A percentile compares a stretch with the other conserved stretches of the same genome.
These are phyloP conservation scores for Setaria viridis DNA, from an alignment of 202 grass and related monocot genomes.

Conservation along the genomic window DNA sequence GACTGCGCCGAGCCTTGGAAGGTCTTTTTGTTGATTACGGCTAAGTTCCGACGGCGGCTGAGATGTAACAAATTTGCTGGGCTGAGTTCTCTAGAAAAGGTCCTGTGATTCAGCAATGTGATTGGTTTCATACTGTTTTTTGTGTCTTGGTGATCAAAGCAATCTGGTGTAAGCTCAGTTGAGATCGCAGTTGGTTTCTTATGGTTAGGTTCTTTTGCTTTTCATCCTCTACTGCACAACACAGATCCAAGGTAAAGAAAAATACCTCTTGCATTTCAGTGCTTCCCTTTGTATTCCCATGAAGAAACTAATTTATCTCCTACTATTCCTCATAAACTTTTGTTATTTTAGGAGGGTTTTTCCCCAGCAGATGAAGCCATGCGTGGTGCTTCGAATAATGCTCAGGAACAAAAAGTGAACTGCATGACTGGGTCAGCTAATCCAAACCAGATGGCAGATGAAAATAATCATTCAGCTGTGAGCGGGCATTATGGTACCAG, in stretches of 20 bases:
- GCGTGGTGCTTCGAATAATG: constrained; percentile 25
- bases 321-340: neutral
- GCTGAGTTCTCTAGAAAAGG: constrained; percentile 31
- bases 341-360: constrained; percentile 37
- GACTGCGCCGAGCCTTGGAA: constrained; percentile 75
- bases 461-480: constrained; percentile 55
- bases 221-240: constrained; percentile 48
- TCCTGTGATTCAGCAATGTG: constrained; percentile 51
- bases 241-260: constrained; percentile 53
- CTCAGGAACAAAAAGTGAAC: constrained; percentile 50
- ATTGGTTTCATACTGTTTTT: constrained; percentile 48
- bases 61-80: constrained; percentile 58
- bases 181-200: constrained; percentile 44
- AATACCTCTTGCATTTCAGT: constrained; percentile 17
- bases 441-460: constrained; percentile 40
- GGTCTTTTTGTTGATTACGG: constrained; percentile 96
- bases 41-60: constrained; percentile 58
- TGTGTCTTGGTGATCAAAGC: constrained; percentile 37
- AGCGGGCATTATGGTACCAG: constrained; percentile 50
- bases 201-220: constrained; percentile 70
- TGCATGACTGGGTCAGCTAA: constrained; percentile 36
- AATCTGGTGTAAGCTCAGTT: constrained; percentile 40
- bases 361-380: constrained; percentile 41
- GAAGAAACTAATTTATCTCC: constrained; percentile 9
- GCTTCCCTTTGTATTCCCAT: neutral